These are phyloP conservation scores for Allium cepa DNA, from an alignment of 106 monocot species.

Conservation along the genomic window DNA sequence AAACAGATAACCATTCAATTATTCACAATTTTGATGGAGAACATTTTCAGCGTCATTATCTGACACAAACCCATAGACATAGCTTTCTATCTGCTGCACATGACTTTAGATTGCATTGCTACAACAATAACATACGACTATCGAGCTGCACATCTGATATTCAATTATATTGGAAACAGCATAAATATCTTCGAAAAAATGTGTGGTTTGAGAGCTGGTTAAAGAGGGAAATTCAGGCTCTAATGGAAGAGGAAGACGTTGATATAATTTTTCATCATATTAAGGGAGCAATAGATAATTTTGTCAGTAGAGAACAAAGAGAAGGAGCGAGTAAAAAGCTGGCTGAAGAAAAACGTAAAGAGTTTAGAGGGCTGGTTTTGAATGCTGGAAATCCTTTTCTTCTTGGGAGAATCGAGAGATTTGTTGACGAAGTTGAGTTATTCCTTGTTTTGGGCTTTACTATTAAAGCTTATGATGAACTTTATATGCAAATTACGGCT, in stretches of 20 bases:
- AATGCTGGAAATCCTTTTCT: constrained; percentile 66
- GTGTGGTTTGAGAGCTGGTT: constrained; percentile 62
- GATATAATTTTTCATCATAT: constrained; percentile 77
- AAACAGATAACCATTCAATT: constrained; percentile 45
- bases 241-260: constrained; percentile 63
- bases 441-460: constrained; percentile 73
- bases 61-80: constrained; percentile 17
- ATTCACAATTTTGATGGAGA: constrained; percentile 47
- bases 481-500: constrained; percentile 31
- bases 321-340: background rate
- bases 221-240: constrained; percentile 63
- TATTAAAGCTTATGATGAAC: constrained; percentile 72
- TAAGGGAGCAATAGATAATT: constrained; percentile 60
- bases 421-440: constrained; percentile 59
- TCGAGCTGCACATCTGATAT: constrained; percentile 19
- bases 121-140: constrained; percentile 10
- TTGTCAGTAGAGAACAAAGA: constrained; percentile 44
- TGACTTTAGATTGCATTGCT: constrained; percentile 29
- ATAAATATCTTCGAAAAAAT: constrained; percentile 43
- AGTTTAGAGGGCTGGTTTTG: constrained; percentile 46
- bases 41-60: constrained; percentile 44
- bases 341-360: constrained; percentile 40
- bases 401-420: constrained; percentile 30
- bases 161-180: constrained; percentile 47
- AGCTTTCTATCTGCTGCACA: constrained; percentile 43